A percentile compares a stretch with the other conserved stretches of the same genome.
These are phyloP conservation scores for Phanerochaete sordida DNA, from an alignment of 768 basidiomycete genomes.

Conservation along the genomic window DNA sequence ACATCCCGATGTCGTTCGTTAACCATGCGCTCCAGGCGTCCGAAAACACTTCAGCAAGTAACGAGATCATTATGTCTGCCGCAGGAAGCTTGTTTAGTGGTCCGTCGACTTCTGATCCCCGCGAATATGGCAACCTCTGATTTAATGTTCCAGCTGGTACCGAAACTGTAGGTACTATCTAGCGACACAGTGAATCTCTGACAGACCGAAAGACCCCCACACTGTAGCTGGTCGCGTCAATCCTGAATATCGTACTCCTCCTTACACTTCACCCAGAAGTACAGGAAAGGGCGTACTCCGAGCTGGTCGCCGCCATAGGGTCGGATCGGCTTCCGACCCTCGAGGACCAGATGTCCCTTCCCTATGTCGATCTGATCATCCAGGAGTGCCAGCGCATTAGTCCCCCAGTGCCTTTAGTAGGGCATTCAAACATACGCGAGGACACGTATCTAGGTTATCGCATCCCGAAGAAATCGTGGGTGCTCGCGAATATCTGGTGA, in stretches of 20 bases:
- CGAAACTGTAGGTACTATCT: slow-evolving; percentile 12
- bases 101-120: not conserved
- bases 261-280: slow-evolving; percentile 29
- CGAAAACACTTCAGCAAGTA: not conserved
- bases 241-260: slow-evolving; percentile 16
- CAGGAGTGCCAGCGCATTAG: slow-evolving; percentile 8
- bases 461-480: not conserved
- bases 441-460: not conserved
- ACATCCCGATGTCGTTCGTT: not conserved
- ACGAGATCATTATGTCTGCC: slow-evolving; percentile 6
- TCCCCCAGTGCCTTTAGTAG: not conserved
- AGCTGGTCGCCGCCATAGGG: slow-evolving; percentile 31
- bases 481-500: slow-evolving; percentile 15
- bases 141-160: slow-evolving; percentile 7
- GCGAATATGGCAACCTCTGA: not conserved
- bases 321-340: slow-evolving; percentile 2
- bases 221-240: not conserved
- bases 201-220: too few relatives aligned
- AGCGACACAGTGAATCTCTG: too few relatives aligned
- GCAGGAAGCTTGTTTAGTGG: slow-evolving; percentile 12
- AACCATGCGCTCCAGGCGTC: not conserved
- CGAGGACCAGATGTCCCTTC: slow-evolving; percentile 6
- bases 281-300: slow-evolving; percentile 25
- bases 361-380: slow-evolving; percentile 13
- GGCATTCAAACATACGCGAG: not conserved